phyloP scores from a whole-genome alignment of 164 flowering plant genomes.

The Litsea cubeba region DNA sequence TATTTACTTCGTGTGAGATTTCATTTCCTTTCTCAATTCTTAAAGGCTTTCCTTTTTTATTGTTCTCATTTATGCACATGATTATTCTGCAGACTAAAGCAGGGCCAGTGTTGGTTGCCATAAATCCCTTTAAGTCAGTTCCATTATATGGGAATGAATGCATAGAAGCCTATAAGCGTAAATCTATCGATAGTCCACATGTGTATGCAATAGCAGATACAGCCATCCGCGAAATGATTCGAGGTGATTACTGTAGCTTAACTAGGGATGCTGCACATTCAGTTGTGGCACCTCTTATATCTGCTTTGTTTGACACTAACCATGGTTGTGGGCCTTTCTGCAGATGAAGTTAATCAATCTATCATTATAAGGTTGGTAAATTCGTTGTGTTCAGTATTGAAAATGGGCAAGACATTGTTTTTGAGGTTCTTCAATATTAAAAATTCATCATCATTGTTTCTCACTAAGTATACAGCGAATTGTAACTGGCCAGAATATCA shows the following conservation, averaged over 20 bases:
- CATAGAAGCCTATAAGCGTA: slow-evolving; percentile 79
- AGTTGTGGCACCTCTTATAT: background rate
- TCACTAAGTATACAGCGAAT: no score
- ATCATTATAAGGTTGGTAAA: slow-evolving; percentile 91
- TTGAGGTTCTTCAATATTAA: no score
- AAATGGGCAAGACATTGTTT: background rate
- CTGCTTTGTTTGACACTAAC: slow-evolving; percentile 4
- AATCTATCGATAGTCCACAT: slow-evolving; percentile 77
- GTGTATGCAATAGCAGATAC: slow-evolving; percentile 97
- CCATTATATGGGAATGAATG: slow-evolving; percentile 79
- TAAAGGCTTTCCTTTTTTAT: background rate
- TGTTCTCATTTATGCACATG: background rate
- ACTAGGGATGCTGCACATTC: background rate
- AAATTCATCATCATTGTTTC: background rate
- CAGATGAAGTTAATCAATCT: slow-evolving; percentile 99
- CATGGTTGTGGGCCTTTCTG: slow-evolving; percentile 12
- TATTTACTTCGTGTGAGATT: slow-evolving; percentile 11
- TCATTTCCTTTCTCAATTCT: background rate
- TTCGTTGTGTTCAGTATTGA: background rate
- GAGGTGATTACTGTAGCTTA: slow-evolving; percentile 46
- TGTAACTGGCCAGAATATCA: no score
- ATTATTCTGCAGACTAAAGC: slow-evolving; percentile 74
- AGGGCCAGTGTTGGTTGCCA: slow-evolving; percentile 97
- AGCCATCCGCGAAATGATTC: slow-evolving; percentile 92
- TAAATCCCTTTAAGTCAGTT: slow-evolving; percentile 92